phyloP scores from a whole-genome alignment of 2,329 filamentous ascomycete species.

The Epichloe festucae region DNA sequence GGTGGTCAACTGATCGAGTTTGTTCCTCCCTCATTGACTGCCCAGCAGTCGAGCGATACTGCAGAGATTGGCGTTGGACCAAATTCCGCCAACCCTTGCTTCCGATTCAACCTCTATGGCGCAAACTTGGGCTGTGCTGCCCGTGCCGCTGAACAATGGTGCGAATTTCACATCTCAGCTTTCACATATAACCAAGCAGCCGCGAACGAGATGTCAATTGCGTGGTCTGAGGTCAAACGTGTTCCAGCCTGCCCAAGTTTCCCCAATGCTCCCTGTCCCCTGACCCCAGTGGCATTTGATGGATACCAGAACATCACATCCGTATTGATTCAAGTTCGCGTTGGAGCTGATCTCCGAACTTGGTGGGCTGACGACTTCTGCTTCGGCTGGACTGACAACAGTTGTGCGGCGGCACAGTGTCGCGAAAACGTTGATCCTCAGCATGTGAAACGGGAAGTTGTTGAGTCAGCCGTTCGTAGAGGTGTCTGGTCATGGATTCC shows the following conservation, averaged over 20 bases:
- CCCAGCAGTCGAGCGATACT: constrained; percentile 17
- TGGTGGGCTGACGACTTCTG: constrained; percentile 31
- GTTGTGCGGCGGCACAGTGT: constrained; percentile 24
- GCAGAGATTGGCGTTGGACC: constrained; percentile 28
- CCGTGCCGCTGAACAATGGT: constrained; percentile 22
- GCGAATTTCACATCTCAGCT: constrained; percentile 29
- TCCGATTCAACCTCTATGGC: constrained; percentile 27
- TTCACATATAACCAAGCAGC: constrained; percentile 23
- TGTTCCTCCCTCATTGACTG: constrained; percentile 22
- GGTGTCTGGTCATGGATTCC: constrained; percentile 24
- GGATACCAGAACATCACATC: constrained; percentile 27
- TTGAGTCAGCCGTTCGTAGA: constrained; percentile 17
- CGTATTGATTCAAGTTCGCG: constrained; percentile 23
- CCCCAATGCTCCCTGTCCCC: constrained; percentile 18
- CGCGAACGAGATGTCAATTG: constrained; percentile 22
- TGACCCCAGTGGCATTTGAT: constrained; percentile 23
- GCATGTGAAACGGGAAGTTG: constrained; percentile 19
- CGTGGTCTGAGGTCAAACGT: constrained; percentile 27
- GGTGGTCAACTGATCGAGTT: constrained; percentile 28
- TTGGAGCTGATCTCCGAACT: constrained; percentile 23
- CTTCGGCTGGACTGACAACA: constrained; percentile 29
- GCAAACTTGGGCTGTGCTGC: constrained; percentile 27
- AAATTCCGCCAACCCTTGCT: constrained; percentile 23
- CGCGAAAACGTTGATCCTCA: constrained; percentile 16
- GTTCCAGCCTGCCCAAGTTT: constrained; percentile 25